phyloP scores from a whole-genome alignment of 441 rosid genomes.

The Pelargonium myrrhifolium region DNA sequence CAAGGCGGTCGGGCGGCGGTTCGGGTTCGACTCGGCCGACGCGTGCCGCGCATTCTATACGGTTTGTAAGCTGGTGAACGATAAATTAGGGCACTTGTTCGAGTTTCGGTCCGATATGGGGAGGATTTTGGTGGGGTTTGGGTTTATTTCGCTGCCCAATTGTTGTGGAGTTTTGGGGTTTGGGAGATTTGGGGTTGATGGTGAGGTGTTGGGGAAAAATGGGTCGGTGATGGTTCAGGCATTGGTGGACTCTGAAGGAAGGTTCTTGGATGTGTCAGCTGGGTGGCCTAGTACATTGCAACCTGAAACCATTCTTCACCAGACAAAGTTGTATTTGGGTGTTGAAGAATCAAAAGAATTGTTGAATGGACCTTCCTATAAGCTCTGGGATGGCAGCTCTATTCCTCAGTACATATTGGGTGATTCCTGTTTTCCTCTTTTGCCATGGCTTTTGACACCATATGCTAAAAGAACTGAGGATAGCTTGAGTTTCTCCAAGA shows the following conservation, averaged over 20 bases:
- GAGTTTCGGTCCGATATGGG: slow-evolving; percentile 31
- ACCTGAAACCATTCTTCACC: slow-evolving; percentile 38
- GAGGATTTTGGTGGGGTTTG: slow-evolving; percentile 42
- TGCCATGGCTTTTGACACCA: slow-evolving; percentile 69
- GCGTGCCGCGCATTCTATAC: slow-evolving; percentile 62
- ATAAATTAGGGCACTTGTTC: slow-evolving; percentile 35
- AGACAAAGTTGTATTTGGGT: slow-evolving; percentile 35
- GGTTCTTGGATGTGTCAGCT: slow-evolving; percentile 66
- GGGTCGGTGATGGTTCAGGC: slow-evolving; percentile 64
- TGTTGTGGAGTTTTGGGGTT: slow-evolving; percentile 69
- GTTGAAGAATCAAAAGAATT: slow-evolving; percentile 40
- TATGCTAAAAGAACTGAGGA: slow-evolving; percentile 33
- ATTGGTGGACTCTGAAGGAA: slow-evolving; percentile 55
- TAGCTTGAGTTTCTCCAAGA: slow-evolving; percentile 28
- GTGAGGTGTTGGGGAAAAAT: slow-evolving; percentile 37
- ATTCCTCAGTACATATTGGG: slow-evolving; percentile 59
- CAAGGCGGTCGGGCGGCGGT: slow-evolving; percentile 32
- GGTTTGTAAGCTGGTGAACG: slow-evolving; percentile 46
- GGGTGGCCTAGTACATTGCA: slow-evolving; percentile 64
- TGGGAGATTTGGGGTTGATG: slow-evolving; percentile 62
- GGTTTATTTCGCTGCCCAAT: slow-evolving; percentile 48
- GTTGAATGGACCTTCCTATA: slow-evolving; percentile 35
- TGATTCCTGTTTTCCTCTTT: slow-evolving; percentile 55
- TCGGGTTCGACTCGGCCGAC: slow-evolving; percentile 36
- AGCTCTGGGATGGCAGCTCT: slow-evolving; percentile 34